Evolutionary conservation across 2,329 filamentous ascomycete genomes (phyloP).

Genomic region (Aspergillus melleus): DNA sequence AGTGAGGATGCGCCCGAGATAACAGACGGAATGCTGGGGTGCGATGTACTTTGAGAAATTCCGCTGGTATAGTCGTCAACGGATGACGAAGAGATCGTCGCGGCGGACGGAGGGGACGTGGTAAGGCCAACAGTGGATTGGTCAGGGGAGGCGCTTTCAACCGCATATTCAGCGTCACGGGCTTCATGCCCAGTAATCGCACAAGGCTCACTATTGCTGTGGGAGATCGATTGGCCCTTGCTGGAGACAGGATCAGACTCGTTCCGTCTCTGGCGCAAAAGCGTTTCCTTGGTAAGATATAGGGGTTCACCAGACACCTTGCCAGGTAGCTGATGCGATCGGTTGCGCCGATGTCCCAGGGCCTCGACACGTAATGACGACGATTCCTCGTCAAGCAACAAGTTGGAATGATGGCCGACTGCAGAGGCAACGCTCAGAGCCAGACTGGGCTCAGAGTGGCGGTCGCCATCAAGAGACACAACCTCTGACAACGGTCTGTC

Average conservation of each 20-base stretch:
- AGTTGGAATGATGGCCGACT: conserved; percentile 41
- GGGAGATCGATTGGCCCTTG: conserved; percentile 12
- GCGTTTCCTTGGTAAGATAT: conserved; percentile 34
- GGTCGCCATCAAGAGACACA: conserved; percentile 35
- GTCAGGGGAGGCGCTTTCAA: conserved; percentile 17
- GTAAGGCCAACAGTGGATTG: conserved; percentile 26
- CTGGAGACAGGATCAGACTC: conserved; percentile 25
- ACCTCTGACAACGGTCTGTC: conserved; percentile 38
- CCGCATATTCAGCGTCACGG: conserved; percentile 15
- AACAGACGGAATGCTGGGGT: conserved; percentile 49
- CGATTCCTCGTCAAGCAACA: conserved; percentile 30
- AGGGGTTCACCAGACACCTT: conserved; percentile 37
- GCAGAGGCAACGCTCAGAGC: conserved; percentile 47
- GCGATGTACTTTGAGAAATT: conserved; percentile 49
- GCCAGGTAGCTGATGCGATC: conserved; percentile 36
- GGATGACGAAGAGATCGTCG: conserved; percentile 49
- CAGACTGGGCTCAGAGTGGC: conserved; percentile 43
- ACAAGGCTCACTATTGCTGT: conserved; percentile 26
- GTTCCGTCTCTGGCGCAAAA: conserved; percentile 33
- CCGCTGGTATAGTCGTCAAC: conserved; percentile 47
- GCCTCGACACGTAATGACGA: conserved; percentile 12
- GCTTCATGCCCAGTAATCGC: conserved; percentile 22
- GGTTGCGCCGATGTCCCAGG: conserved; percentile 35
- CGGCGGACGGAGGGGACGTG: conserved; percentile 44
- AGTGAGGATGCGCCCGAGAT: conserved; percentile 48